phyloP scores from a whole-genome alignment of 768 basidiomycete genomes.

The Clitopilus hobsonii region DNA sequence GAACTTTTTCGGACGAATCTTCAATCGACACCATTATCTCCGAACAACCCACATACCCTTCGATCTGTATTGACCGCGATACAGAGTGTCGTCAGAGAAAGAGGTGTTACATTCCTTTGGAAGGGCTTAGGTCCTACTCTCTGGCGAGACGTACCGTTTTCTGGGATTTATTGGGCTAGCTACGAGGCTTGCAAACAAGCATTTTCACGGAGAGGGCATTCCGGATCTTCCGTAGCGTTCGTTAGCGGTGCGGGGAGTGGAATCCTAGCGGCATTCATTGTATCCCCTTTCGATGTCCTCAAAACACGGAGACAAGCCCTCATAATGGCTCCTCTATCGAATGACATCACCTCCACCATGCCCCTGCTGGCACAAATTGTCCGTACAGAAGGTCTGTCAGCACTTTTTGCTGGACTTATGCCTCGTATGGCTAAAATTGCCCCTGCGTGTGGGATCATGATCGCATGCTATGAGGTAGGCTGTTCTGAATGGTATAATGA shows the following conservation, averaged over 20 bases:
- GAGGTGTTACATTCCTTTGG: constrained; percentile 78
- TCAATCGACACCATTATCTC: constrained; percentile 77
- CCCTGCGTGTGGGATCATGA: constrained; percentile 98
- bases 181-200: constrained; percentile 80
- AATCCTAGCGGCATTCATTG: constrained; percentile 78
- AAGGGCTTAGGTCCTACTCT: constrained; percentile 87
- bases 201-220: constrained; percentile 47
- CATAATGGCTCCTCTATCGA: constrained; percentile 52
- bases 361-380: constrained; percentile 66
- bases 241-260: constrained; percentile 89
- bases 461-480: constrained; percentile 87
- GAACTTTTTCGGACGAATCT: constrained; percentile 93
- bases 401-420: constrained; percentile 78
- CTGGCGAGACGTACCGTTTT: constrained; percentile 98
- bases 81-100: constrained; percentile 47
- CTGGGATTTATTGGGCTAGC: constrained; percentile 94
- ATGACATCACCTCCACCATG: constrained; percentile 45
- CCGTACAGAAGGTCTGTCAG: constrained; percentile 70
- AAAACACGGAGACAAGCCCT: constrained; percentile 92
- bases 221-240: constrained; percentile 73
- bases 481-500: too few species aligned
- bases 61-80: constrained; percentile 68
- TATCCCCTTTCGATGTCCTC: constrained; percentile 94
- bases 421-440: constrained; percentile 94
- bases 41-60: constrained; percentile 70